Conservation (phyloP, 1,284 basidiomycete genomes). For the Ustilago esculenta region DNA sequence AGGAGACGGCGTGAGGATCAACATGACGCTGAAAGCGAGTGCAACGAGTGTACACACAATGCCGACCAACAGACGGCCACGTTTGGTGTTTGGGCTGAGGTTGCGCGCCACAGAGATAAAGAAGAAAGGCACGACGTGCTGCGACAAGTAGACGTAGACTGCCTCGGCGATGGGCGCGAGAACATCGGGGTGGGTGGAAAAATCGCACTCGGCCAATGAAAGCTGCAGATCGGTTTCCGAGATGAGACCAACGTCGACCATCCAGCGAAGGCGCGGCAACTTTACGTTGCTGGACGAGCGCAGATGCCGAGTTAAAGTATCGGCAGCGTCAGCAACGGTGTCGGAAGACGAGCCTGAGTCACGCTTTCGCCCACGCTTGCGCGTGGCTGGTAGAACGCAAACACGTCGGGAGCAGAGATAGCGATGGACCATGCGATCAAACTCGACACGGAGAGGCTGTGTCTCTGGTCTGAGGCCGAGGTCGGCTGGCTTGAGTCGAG, state of each 20-base stretch:
- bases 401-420: slow-evolving; percentile 33
- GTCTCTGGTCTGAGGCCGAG: slow-evolving; percentile 31
- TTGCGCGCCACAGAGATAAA: slow-evolving; percentile 48
- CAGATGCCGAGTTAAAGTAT: slow-evolving; percentile 1
- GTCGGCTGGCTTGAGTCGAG: slow-evolving; percentile 22
- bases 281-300: slow-evolving; percentile 12
- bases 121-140: slow-evolving; percentile 53
- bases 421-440: slow-evolving; percentile 42
- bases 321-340: slow-evolving; percentile 8
- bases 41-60: slow-evolving; percentile 37
- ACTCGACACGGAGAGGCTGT: slow-evolving; percentile 41
- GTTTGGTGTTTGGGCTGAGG: slow-evolving; percentile 45
- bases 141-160: slow-evolving; percentile 46
- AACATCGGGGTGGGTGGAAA: slow-evolving; percentile 50
- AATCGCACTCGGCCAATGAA: slow-evolving; percentile 31
- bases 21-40: slow-evolving; percentile 41
- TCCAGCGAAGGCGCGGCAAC: slow-evolving; percentile 49
- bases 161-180: slow-evolving; percentile 44
- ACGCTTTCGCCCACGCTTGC: slow-evolving; percentile 14
- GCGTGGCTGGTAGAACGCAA: slow-evolving; percentile 21
- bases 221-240: slow-evolving; percentile 35
- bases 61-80: slow-evolving; percentile 49
- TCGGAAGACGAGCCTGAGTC: slow-evolving; percentile 23
- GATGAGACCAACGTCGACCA: slow-evolving; percentile 52
- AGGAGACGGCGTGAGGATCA: slow-evolving; percentile 45